Evolutionary conservation across 768 basidiomycete genomes (phyloP), one percentile per base, ranked within the genome.

Genomic region (Boletales sp.): DNA sequence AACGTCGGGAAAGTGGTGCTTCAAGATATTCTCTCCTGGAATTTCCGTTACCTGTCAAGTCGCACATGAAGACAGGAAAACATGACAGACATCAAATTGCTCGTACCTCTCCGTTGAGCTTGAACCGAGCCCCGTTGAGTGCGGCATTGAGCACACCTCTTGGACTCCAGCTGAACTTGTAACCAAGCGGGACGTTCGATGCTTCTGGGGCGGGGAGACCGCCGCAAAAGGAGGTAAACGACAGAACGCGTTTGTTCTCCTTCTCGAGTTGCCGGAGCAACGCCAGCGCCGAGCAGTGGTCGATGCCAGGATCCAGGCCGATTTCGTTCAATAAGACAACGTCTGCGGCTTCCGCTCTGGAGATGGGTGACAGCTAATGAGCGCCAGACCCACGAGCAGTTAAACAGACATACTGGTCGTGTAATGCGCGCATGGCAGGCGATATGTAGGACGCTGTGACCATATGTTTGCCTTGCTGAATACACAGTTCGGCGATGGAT

Each of bases 151-250:
- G 70, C 8, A 95, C 93, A 6, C 91, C 94, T 50, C 83, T 76
- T 0, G 94, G 93, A 43, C 83, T 88, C 94, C 94, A 97, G 57
- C 91, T 90, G 63, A 93, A 93, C 63, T 94, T 95, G 62, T 95
- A 94, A n/a, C 85, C 77, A 10, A 94, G 70, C 2, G 92, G 91
- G 14, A 86, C 81, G 53, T 74, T 67, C 9, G 69, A 59, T 8
- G 62, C 69, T 18, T 64, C 87, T 0, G 90, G 90, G 1, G 86
- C 84, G 0, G 94, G 94, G 5, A 97, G 73, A 2, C 94, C 94
- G 1, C 94, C 94, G 49, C 94, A 97, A 75, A 94, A 94, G 1
- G 90, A 93, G 1, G 82, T 82, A 65, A 95, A 96, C 0, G 87
- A 85, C 0, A 77, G 61, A 10, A 92, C 74, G 13, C 71, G 65